Conservation (phyloP, 2,329 filamentous ascomycete species). For the Salinomyces thailandicus region DNA sequence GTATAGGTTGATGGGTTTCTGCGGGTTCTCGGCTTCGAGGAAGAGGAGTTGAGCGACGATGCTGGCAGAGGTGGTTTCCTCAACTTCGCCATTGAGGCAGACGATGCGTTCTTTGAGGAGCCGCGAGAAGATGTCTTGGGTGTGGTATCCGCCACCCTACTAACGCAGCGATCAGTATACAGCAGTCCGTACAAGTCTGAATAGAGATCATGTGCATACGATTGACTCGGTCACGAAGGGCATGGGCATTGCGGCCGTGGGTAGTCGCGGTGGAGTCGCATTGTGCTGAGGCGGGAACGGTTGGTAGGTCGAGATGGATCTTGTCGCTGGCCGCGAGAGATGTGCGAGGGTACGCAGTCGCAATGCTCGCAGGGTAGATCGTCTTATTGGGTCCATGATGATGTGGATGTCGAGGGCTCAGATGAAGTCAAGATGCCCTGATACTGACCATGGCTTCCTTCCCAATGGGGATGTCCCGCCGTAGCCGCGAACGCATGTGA, state of each 20-base stretch:
- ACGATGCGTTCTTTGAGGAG: conserved; percentile 72
- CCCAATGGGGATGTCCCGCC: conserved; percentile 5
- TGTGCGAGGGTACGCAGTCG: conserved; percentile 13
- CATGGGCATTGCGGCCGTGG: conserved; percentile 35
- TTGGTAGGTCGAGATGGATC: conserved; percentile 12
- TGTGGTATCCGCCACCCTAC: conserved; percentile 42
- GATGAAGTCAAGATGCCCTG: background rate
- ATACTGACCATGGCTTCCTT: background rate
- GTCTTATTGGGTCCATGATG: conserved; percentile 17
- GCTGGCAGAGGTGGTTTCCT: conserved; percentile 82
- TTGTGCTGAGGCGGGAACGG: conserved; percentile 15
- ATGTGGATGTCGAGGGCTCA: background rate
- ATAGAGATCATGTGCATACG: conserved; percentile 21
- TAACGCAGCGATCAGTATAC: conserved; percentile 1
- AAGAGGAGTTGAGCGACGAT: conserved; percentile 94
- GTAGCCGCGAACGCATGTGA: background rate
- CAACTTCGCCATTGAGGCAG: conserved; percentile 82
- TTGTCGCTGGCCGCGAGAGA: conserved; percentile 1
- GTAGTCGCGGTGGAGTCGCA: conserved; percentile 16
- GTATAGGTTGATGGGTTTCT: conserved; percentile 93
- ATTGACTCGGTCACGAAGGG: conserved; percentile 43
- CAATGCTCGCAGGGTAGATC: conserved; percentile 17
- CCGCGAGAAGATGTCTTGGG: conserved; percentile 38
- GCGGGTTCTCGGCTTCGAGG: conserved; percentile 91
- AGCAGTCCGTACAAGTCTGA: background rate